phyloP scores from a whole-genome alignment of 2,329 filamentous ascomycete species.

The Cordyceps javanica region DNA sequence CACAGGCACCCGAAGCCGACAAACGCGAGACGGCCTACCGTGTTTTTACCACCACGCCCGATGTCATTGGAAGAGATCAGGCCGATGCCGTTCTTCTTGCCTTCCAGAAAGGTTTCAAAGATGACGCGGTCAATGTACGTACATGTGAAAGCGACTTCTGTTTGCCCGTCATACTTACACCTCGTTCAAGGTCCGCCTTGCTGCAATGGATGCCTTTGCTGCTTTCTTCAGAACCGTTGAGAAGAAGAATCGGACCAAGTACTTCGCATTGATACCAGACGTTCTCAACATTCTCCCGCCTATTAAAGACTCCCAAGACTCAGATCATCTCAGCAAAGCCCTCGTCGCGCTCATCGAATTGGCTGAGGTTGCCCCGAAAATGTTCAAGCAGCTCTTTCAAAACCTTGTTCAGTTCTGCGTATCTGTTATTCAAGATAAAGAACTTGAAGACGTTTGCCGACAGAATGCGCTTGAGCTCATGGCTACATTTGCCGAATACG shows the following conservation, averaged over 20 bases:
- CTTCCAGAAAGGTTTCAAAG: conserved; percentile 88
- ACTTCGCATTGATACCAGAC: conserved; percentile 79
- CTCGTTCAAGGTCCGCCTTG: conserved; percentile 65
- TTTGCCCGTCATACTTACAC: conserved; percentile 15
- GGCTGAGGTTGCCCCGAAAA: conserved; percentile 88
- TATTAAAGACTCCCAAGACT: conserved; percentile 85
- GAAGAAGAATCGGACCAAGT: conserved; percentile 86
- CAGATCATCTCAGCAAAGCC: conserved; percentile 84
- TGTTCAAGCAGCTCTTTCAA: conserved; percentile 94
- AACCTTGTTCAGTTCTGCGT: conserved; percentile 90
- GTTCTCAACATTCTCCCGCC: conserved; percentile 92
- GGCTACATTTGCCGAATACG: conserved; percentile 95
- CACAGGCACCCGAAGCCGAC: conserved; percentile 74
- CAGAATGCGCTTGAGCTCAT: conserved; percentile 96
- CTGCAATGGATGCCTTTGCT: conserved; percentile 94
- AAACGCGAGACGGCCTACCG: conserved; percentile 91
- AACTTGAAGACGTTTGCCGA: conserved; percentile 79
- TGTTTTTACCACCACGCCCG: conserved; percentile 90
- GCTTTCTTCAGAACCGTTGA: conserved; percentile 87
- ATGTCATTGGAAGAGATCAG: conserved; percentile 93
- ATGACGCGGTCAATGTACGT: conserved; percentile 70
- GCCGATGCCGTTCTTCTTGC: conserved; percentile 83
- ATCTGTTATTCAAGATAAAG: conserved; percentile 92
- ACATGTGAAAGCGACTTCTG: conserved; percentile 8
- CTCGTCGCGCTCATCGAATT: conserved; percentile 89